A percentile compares a stretch with the other conserved stretches of the same genome.
phyloP scores from a whole-genome alignment of 179 eudicot genomes.

The Silene vulgaris region DNA sequence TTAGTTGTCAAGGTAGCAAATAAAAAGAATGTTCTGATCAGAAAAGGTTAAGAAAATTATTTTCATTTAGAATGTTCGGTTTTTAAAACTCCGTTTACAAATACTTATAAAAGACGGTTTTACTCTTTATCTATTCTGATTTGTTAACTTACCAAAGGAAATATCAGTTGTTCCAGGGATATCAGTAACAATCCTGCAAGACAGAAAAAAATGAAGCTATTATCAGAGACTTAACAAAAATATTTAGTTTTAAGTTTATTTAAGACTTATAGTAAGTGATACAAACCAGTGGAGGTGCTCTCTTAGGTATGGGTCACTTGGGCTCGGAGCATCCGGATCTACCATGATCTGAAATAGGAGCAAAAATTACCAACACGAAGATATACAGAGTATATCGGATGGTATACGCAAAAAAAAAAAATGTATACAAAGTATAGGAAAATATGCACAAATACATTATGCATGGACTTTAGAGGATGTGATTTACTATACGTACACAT shows the following conservation, averaged over 20 bases:
- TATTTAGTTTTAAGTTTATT: neutral
- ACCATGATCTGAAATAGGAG: conserved; percentile 32
- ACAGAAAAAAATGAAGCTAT: neutral
- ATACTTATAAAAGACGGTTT: too few species aligned
- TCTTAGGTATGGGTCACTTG: conserved; percentile 43
- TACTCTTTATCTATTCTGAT: neutral
- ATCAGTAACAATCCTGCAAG: conserved; percentile 76
- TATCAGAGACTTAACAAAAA: neutral
- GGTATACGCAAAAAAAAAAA: too few species aligned
- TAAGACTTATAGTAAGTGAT: neutral
- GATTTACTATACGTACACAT: neutral
- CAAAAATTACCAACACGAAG: neutral
- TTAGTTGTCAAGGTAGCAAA: conserved; percentile 9
- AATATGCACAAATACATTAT: neutral
- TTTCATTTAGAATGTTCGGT: too few species aligned
- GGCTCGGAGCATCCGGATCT: conserved; percentile 52
- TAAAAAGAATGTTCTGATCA: neutral
- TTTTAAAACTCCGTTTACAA: too few species aligned
- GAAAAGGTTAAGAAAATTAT: too few species aligned
- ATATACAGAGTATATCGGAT: too few species aligned
- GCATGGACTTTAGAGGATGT: conserved; percentile 2
- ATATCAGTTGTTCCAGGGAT: conserved; percentile 86
- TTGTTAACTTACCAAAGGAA: conserved; percentile 54
- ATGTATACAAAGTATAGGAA: neutral
- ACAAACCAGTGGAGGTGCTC: conserved; percentile 49